Base-by-base conservation (phyloP, 345 rosid species). In the Populus ilicifolia region DNA sequence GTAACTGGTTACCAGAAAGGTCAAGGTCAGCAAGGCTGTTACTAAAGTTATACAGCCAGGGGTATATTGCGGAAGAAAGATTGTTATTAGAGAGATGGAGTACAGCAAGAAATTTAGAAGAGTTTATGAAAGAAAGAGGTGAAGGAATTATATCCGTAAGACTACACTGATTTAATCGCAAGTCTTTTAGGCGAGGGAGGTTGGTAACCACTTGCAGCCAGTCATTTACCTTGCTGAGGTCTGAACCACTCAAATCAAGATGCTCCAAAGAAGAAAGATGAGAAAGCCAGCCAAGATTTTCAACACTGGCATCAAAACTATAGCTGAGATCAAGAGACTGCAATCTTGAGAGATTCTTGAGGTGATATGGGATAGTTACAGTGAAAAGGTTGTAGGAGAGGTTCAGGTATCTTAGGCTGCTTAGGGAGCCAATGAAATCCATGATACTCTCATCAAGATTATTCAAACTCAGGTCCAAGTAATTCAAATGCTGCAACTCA, bases 331-430 rank as follows among this genome's bases (percentile, higher is more conserved):
- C 87, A 77, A 89, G 89, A 38, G 27, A 73, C 70, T 80, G 84
- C 77, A 89, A 79, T 59, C 48, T 84, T 10, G 89, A 78, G 63
- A 89, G 81, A 10, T 85, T 87, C 46, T 87, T 86, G 61, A 87
- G 81, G 52, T 3, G 56, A 25, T 30, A 30, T 0, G 88, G 89
- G 18, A 87, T 54, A 46, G 71, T 78, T 39, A 87, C 89, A 35
- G 84, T 72, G 46, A 90, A 80, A 30, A 77, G 70, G 1, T 81
- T 73, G 54, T 30, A 41, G 33, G 91, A 86, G 54, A 89, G 85
- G 75, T 88, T 82, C 56, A 89, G 81, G 66, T 82, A 79, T 50
- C 73, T 74, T 69, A 88, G 62, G 0, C 66, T 81, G 52, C 6
- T 27, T 6, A 89, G 38, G 2, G 72, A 73, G 25, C 85, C 87